Percentiles rank a stretch among this genome's conserved stretches.
These are phyloP conservation scores for Fraxinus dipetala DNA, from an alignment of 305 asterid genomes.

Conservation along the genomic window DNA sequence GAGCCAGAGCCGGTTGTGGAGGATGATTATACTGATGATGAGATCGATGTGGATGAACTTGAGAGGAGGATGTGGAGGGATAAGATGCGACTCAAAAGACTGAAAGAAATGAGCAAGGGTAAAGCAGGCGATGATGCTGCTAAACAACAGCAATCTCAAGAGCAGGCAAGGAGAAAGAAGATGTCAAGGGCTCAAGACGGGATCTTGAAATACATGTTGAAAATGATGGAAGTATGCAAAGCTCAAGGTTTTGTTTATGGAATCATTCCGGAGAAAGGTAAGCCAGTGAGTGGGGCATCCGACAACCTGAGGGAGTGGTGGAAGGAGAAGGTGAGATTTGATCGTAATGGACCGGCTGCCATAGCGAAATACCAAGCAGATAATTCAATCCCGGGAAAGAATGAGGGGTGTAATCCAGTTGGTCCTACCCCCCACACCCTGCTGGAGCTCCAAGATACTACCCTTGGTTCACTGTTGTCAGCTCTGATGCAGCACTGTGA, in stretches of 20 bases:
- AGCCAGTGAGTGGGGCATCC: slow-evolving; percentile 73
- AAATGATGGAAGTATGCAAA: slow-evolving; percentile 82
- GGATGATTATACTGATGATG: slow-evolving; percentile 82
- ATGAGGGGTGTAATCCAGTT: slow-evolving; percentile 32
- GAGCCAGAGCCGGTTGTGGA: slow-evolving; percentile 43
- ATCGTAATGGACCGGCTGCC: slow-evolving; percentile 76
- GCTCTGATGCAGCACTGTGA: slow-evolving; percentile 78
- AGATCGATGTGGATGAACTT: slow-evolving; percentile 73
- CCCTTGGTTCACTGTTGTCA: slow-evolving; percentile 64
- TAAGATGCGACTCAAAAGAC: slow-evolving; percentile 62
- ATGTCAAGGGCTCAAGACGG: slow-evolving; percentile 88
- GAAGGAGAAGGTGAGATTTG: slow-evolving; percentile 74
- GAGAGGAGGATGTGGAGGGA: slow-evolving; percentile 87
- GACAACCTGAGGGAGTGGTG: slow-evolving; percentile 80
- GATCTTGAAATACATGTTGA: slow-evolving; percentile 77
- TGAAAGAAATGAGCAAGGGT: slow-evolving; percentile 62
- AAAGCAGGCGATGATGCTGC: slow-evolving; percentile 41
- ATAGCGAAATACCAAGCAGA: slow-evolving; percentile 56
- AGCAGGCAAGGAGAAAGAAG: slow-evolving; percentile 78
- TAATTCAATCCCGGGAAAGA: slow-evolving; percentile 35
- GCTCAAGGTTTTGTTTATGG: slow-evolving; percentile 79
- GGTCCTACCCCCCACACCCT: slow-evolving; percentile 72
- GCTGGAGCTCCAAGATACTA: slow-evolving; percentile 79
- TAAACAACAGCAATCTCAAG: slow-evolving; percentile 63
- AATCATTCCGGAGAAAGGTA: slow-evolving; percentile 72